phyloP scores from a whole-genome alignment of 768 basidiomycete genomes.

The Fomitopsis pulvina region DNA sequence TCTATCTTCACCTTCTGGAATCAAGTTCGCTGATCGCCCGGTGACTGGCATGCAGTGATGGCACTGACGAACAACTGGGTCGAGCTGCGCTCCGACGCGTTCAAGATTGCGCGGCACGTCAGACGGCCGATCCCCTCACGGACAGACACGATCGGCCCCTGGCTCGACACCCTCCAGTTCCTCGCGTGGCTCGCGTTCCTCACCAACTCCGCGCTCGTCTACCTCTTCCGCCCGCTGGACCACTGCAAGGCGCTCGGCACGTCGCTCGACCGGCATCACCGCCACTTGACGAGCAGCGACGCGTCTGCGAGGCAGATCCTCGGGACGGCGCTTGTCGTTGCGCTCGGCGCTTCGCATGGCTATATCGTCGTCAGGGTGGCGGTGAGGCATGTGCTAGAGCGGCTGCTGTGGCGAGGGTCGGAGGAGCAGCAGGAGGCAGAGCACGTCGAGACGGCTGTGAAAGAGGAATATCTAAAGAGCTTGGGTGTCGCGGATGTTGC shows the following conservation, averaged over 20 bases:
- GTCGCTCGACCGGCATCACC: slow-evolving; percentile 18
- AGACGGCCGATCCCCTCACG: slow-evolving; percentile 82
- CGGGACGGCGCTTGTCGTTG: slow-evolving; percentile 37
- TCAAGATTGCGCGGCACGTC: slow-evolving; percentile 86
- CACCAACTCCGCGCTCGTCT: slow-evolving; percentile 85
- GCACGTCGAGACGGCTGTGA: slow-evolving; percentile 47
- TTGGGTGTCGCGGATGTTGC: slow-evolving; percentile 21
- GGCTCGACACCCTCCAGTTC: slow-evolving; percentile 84
- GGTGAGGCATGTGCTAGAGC: slow-evolving; percentile 66
- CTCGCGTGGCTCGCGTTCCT: slow-evolving; percentile 87
- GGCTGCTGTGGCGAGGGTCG: slow-evolving; percentile 72
- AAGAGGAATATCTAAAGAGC: slow-evolving; percentile 34
- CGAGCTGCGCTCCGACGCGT: slow-evolving; percentile 89
- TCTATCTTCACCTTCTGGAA: not conserved
- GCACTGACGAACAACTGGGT: slow-evolving; percentile 89
- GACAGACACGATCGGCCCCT: slow-evolving; percentile 89
- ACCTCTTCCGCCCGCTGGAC: slow-evolving; percentile 66
- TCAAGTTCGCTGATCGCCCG: no score
- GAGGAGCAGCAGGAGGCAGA: slow-evolving; percentile 55
- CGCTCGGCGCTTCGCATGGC: slow-evolving; percentile 82
- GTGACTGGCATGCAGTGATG: slow-evolving; percentile 40
- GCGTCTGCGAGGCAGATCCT: slow-evolving; percentile 18
- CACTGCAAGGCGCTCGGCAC: slow-evolving; percentile 22
- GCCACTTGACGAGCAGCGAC: slow-evolving; percentile 10
- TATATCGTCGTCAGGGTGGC: slow-evolving; percentile 60